A percentile compares a stretch with the other conserved stretches of the same genome.
phyloP scores from a whole-genome alignment of 169 alveolate species.

The Eimeria tenella region DNA sequence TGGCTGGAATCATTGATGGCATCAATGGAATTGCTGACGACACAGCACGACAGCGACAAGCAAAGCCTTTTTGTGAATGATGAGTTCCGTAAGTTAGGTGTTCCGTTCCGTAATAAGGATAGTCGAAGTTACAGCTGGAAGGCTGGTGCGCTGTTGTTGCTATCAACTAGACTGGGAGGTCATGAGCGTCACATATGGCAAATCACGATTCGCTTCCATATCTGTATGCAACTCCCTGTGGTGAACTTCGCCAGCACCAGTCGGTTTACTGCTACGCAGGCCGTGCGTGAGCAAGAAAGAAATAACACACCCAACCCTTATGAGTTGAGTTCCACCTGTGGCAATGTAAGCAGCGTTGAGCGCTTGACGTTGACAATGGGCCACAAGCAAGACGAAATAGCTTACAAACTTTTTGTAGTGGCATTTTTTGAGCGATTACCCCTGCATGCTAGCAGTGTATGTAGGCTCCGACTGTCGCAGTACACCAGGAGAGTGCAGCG shows the following conservation, averaged over 20 bases:
- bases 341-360: too few species aligned
- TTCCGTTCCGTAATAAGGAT: neutral
- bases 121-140: neutral
- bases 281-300: neutral
- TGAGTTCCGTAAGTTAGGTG: neutral
- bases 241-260: neutral
- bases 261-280: neutral
- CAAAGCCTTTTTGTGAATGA: neutral
- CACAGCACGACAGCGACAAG: neutral
- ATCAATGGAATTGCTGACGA: neutral
- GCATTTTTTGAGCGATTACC: neutral
- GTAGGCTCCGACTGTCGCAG: neutral
- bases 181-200: neutral
- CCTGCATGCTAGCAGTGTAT: conserved; percentile 7
- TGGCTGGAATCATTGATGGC: neutral
- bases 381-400: too few species aligned
- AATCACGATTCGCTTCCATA: neutral
- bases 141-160: too few species aligned
- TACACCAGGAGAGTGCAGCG: conserved; percentile 2
- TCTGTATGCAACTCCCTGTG: neutral
- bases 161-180: too few species aligned
- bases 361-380: too few species aligned
- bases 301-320: neutral
- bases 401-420: too few species aligned
- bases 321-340: too few species aligned